Evolutionary conservation across 306 rosid species (phyloP).

Genomic region (Medicago arabica): DNA sequence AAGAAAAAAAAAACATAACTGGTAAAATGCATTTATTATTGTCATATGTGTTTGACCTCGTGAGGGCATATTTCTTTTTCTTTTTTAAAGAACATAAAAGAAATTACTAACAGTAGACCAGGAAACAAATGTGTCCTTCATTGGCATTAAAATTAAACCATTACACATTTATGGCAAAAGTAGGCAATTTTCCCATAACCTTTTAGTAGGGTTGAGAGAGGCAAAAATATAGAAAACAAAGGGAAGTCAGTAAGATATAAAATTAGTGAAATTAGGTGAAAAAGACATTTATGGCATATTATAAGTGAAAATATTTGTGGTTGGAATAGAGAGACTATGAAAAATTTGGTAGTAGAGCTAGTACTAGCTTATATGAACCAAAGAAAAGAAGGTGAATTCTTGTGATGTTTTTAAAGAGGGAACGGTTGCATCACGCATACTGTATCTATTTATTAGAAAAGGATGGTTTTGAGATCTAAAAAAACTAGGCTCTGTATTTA

Average conservation of each 20-base stretch:
- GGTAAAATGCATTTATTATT: slow-evolving; percentile 33
- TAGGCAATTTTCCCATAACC: slow-evolving; percentile 32
- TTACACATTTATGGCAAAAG: not conserved
- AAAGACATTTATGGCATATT: not conserved
- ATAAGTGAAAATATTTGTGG: slow-evolving; percentile 31
- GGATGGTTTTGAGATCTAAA: slow-evolving; percentile 33
- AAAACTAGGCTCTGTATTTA: slow-evolving; percentile 43
- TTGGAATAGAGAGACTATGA: slow-evolving; percentile 37
- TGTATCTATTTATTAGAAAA: slow-evolving; percentile 41
- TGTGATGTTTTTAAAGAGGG: slow-evolving; percentile 55
- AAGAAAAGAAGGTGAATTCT: slow-evolving; percentile 45
- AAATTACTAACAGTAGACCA: slow-evolving; percentile 15
- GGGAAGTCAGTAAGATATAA: not conserved
- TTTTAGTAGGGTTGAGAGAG: not conserved
- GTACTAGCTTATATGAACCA: not conserved
- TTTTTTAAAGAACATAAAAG: slow-evolving; percentile 12
- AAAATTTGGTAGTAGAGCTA: slow-evolving; percentile 8
- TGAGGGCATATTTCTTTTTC: not conserved
- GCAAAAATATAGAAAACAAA: not conserved
- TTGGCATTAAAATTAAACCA: slow-evolving; percentile 22
- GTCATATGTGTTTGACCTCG: slow-evolving; percentile 26
- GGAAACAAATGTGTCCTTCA: not conserved
- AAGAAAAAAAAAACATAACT: not conserved
- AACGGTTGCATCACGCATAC: slow-evolving; percentile 58
- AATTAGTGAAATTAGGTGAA: not conserved